These are phyloP conservation scores for Venustampulla echinocandica DNA, from an alignment of 495 filamentous ascomycete genomes.

Conservation along the genomic window DNA sequence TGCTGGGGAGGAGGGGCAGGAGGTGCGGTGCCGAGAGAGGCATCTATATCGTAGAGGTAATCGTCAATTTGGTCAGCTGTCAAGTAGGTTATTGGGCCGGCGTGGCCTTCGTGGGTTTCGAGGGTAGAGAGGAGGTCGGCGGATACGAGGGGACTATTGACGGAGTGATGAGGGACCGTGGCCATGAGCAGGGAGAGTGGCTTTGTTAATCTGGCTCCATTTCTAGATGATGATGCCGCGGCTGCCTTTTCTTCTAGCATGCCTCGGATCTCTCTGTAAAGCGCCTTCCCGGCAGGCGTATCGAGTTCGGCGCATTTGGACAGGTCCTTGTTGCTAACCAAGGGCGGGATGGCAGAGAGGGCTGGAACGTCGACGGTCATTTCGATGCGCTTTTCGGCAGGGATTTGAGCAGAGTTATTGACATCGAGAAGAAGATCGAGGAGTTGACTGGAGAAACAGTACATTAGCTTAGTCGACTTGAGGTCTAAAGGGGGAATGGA, in stretches of 20 bases:
- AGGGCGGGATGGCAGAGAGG: constrained; percentile 9
- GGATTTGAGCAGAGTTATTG: constrained; percentile 69
- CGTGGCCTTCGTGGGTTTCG: constrained; percentile 2
- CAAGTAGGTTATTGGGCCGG: constrained; percentile 42
- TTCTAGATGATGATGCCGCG: constrained; percentile 26
- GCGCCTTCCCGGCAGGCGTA: constrained; percentile 33
- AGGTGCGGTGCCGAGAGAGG: constrained; percentile 39
- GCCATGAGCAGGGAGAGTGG: constrained; percentile 31
- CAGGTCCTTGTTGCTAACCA: constrained; percentile 15
- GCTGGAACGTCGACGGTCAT: constrained; percentile 6
- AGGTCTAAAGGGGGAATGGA: background rate
- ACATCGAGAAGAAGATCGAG: constrained; percentile 81
- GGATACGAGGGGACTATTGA: background rate
- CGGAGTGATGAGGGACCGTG: constrained; percentile 18
- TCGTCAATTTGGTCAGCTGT: constrained; percentile 73
- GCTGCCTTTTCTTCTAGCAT: constrained; percentile 23
- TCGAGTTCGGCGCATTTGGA: constrained; percentile 31
- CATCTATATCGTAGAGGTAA: constrained; percentile 64
- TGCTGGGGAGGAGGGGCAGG: constrained; percentile 3
- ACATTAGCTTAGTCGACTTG: constrained; percentile 45
- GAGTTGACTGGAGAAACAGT: constrained; percentile 14
- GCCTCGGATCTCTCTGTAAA: constrained; percentile 21
- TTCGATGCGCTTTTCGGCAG: constrained; percentile 59
- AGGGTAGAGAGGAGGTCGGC: constrained; percentile 2
- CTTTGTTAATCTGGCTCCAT: constrained; percentile 29